phyloP scores from a whole-genome alignment of 495 filamentous ascomycete species.

The Astrothelium subdiscretum region DNA sequence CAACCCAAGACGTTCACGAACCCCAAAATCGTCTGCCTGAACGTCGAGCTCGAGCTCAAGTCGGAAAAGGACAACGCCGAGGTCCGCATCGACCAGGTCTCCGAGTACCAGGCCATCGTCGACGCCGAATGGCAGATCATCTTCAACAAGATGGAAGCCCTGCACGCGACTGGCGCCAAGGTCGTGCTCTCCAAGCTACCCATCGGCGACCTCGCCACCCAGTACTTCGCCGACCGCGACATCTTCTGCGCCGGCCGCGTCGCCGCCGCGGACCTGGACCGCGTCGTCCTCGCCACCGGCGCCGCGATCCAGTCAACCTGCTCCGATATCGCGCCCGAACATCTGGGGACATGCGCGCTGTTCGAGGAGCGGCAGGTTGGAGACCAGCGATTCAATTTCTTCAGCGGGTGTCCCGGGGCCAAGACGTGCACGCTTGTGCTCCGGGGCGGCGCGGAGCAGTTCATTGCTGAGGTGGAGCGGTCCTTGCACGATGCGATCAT shows the following conservation, averaged over 20 bases:
- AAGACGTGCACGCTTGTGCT: conserved; percentile 96
- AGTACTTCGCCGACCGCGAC: conserved; percentile 95
- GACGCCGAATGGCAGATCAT: conserved; percentile 99
- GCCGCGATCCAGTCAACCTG: conserved; percentile 90
- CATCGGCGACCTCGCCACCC: conserved; percentile 93
- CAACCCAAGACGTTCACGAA: conserved; percentile 91
- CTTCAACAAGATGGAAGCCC: conserved; percentile 93
- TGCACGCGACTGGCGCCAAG: conserved; percentile 86
- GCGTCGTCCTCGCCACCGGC: conserved; percentile 88
- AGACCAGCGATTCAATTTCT: conserved; percentile 95
- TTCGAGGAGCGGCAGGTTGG: conserved; percentile 98
- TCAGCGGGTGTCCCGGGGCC: conserved; percentile 85
- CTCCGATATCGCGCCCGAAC: conserved; percentile 81
- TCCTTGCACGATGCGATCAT: conserved; percentile 98
- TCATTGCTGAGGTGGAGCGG: conserved; percentile 96
- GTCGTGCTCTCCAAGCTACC: conserved; percentile 95
- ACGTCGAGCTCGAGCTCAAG: conserved; percentile 96
- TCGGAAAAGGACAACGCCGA: conserved; percentile 98
- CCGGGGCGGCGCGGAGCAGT: conserved; percentile 93
- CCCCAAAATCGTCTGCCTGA: conserved; percentile 90
- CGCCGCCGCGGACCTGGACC: conserved; percentile 85
- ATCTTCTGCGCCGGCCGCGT: conserved; percentile 98
- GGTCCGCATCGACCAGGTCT: conserved; percentile 94
- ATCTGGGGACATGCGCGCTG: conserved; percentile 77
- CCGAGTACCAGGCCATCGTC: conserved; percentile 98